These are phyloP conservation scores for Amanita subjunquillea DNA, from an alignment of 768 basidiomycete species.

Conservation along the genomic window DNA sequence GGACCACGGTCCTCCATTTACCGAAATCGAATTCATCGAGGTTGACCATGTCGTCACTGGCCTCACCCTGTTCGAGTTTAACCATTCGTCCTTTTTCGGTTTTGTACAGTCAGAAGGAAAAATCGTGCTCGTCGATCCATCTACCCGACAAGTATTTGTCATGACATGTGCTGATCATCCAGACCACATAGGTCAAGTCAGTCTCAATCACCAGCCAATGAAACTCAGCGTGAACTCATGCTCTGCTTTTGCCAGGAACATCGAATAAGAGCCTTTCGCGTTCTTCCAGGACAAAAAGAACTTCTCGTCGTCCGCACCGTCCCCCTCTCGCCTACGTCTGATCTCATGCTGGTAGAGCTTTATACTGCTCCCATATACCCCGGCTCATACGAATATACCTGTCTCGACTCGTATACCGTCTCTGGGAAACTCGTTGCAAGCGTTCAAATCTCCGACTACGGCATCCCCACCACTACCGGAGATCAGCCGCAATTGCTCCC, in stretches of 20 bases:
- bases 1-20: slow-evolving; percentile 1
- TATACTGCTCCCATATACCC: slow-evolving; percentile 12
- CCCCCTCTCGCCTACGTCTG: slow-evolving; percentile 9
- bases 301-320: slow-evolving; percentile 41
- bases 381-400: slow-evolving; percentile 9
- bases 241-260: slow-evolving; percentile 24
- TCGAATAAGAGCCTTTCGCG: slow-evolving; percentile 39
- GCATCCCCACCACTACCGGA: slow-evolving; percentile 16
- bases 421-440: slow-evolving; percentile 13
- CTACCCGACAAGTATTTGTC: slow-evolving; percentile 6
- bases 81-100: slow-evolving; percentile 13
- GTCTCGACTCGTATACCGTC: slow-evolving; percentile 14
- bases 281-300: slow-evolving; percentile 39
- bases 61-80: slow-evolving; percentile 32
- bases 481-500: slow-evolving; percentile 19
- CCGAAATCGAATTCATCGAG: slow-evolving; percentile 3
- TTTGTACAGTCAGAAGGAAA: slow-evolving; percentile 3
- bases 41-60: slow-evolving; percentile 3
- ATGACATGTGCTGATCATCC: slow-evolving; percentile 27
- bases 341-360: slow-evolving; percentile 20
- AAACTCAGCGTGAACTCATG: too few species aligned
- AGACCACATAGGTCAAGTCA: slow-evolving; percentile 14
- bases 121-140: slow-evolving; percentile 3
- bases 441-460: slow-evolving; percentile 32
- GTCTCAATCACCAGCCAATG: slow-evolving; percentile 5